phyloP scores from a whole-genome alignment of 495 filamentous ascomycete genomes.

The Barbatosphaeria neglecta region DNA sequence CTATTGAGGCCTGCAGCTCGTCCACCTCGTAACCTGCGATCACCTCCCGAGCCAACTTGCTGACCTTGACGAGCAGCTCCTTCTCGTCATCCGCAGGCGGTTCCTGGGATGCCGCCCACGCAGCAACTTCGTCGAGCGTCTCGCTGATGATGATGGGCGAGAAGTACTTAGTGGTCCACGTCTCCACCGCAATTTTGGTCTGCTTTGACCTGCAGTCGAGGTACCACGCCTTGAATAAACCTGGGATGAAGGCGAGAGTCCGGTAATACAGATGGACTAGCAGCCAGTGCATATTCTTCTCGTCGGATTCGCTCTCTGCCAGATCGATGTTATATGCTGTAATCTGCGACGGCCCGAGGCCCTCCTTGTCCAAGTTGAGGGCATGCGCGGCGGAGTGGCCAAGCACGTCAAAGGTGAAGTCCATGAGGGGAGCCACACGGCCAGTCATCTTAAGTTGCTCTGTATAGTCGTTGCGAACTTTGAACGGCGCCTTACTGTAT shows the following conservation, averaged over 20 bases:
- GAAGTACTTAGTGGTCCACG: slow-evolving; percentile 76
- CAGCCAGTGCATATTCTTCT: slow-evolving; percentile 68
- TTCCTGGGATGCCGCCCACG: slow-evolving; percentile 55
- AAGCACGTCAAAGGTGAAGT: slow-evolving; percentile 73
- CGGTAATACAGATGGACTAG: slow-evolving; percentile 80
- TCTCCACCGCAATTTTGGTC: slow-evolving; percentile 60
- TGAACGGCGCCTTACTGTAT: slow-evolving; percentile 65
- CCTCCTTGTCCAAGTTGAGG: slow-evolving; percentile 38
- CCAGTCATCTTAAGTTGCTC: slow-evolving; percentile 62
- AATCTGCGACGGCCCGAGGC: slow-evolving; percentile 49
- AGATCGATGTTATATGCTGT: slow-evolving; percentile 48
- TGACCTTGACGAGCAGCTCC: slow-evolving; percentile 60
- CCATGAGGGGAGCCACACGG: slow-evolving; percentile 55
- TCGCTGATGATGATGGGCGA: slow-evolving; percentile 70
- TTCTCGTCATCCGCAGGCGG: slow-evolving; percentile 50
- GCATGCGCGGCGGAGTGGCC: slow-evolving; percentile 57
- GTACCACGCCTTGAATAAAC: slow-evolving; percentile 80
- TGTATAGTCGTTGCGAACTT: slow-evolving; percentile 68
- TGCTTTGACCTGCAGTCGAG: slow-evolving; percentile 63
- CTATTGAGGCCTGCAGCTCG: slow-evolving; percentile 67
- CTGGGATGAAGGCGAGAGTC: slow-evolving; percentile 59
- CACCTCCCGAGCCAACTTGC: slow-evolving; percentile 56
- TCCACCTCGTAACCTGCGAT: slow-evolving; percentile 76
- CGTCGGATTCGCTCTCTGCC: slow-evolving; percentile 42
- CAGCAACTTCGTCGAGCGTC: slow-evolving; percentile 54